Percentiles rank a stretch among this genome's conserved stretches.
Conservation (phyloP, 441 rosid genomes). For the Erodium moschatum region DNA sequence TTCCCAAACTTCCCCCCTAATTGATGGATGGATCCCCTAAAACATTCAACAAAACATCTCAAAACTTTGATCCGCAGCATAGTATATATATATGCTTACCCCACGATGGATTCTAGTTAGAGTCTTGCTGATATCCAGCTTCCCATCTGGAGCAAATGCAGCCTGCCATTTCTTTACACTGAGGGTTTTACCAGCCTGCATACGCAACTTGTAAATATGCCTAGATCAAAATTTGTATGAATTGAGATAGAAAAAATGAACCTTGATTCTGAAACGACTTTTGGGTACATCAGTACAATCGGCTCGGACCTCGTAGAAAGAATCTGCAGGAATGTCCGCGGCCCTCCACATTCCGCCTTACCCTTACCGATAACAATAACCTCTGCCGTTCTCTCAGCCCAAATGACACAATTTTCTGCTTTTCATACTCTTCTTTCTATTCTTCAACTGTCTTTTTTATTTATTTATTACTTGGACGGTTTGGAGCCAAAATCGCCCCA, state of each 20-base stretch:
- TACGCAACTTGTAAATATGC: neutral
- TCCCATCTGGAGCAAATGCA: constrained; percentile 63
- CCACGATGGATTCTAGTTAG: constrained; percentile 71
- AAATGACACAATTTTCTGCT: no score
- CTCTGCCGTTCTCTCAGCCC: neutral
- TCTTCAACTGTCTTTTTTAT: no score
- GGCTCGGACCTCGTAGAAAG: neutral
- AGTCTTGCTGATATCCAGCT: constrained; percentile 66
- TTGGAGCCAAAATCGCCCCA: no score
- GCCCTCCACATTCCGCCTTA: constrained; percentile 4
- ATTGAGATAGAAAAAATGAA: neutral
- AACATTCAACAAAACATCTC: neutral
- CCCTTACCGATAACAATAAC: neutral
- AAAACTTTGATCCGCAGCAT: neutral
- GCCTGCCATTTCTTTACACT: constrained; percentile 91
- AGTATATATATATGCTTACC: constrained; percentile 34
- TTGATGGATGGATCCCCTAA: constrained; percentile 87
- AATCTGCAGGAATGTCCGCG: constrained; percentile 2
- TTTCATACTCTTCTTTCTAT: no score
- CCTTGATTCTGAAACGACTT: constrained; percentile 4
- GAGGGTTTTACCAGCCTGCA: constrained; percentile 85
- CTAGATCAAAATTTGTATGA: no score
- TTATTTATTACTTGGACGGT: no score
- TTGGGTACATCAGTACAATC: constrained; percentile 4
- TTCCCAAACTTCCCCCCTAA: constrained; percentile 99